Conservation (phyloP, 164 flowering plant genomes). For the Macadamia integrifolia region DNA sequence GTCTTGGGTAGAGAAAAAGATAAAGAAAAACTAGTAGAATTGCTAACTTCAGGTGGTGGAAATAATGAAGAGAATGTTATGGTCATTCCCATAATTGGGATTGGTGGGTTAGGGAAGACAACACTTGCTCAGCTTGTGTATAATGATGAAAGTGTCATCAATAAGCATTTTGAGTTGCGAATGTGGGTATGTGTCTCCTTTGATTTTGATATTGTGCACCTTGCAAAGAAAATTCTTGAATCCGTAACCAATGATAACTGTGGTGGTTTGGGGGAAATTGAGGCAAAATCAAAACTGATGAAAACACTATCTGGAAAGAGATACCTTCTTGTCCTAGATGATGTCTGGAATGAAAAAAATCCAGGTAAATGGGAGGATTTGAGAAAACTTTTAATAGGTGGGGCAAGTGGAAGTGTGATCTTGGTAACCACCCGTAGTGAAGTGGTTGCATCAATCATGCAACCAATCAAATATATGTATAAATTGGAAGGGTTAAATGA, state of each 20-base stretch:
- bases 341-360: too few species aligned
- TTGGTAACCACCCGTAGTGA: not conserved
- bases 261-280: too few species aligned
- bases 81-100: not conserved
- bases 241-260: too few species aligned
- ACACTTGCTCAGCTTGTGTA: too few species aligned
- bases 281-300: not conserved
- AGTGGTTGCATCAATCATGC: not conserved
- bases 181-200: too few species aligned
- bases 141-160: too few species aligned
- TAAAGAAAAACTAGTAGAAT: too few species aligned
- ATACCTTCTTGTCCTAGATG: not conserved
- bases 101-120: not conserved
- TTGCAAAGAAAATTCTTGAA: not conserved
- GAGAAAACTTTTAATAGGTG: not conserved
- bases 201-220: too few species aligned
- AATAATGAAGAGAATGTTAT: not conserved
- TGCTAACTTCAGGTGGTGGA: not conserved
- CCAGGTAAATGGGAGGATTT: not conserved
- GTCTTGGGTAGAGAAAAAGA: not conserved
- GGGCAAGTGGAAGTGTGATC: not conserved
- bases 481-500: not conserved
- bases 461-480: not conserved
- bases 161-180: too few species aligned
- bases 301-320: not conserved